Base-by-base conservation (phyloP, 371 early-diverging fungal genomes). In the Mucor racemosus region DNA sequence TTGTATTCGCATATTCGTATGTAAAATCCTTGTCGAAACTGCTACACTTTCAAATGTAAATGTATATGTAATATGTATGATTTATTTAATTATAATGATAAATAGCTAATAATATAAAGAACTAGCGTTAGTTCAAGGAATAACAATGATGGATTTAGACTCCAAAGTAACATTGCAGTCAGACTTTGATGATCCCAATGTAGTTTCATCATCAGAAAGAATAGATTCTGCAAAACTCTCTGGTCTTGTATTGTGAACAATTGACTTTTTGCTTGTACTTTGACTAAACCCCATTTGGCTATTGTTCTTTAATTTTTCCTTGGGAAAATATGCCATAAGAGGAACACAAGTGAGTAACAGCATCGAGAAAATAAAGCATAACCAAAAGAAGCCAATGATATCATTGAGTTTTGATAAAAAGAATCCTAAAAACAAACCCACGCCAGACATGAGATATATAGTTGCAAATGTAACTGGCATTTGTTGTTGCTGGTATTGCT, bases 191-290 rank as follows among this genome's bases (percentile, higher is more conserved):
- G 62, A 62, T 14, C 62, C 62, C 39, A 62, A 5, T 7, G 62
- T 62, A 14, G 62, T 62, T 35, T 55, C 55, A 26, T 62, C 62
- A 38, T 62, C 62, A 6, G 62, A 62, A 9, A 62, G 35, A 3
- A 62, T 62, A 8, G 62, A 62, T 40, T 53, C 62, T 15, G 54
- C 62, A 53, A 62, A 62, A 40, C 62, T 62, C 15, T 15, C 62
- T 13, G 62, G 62, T 5, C 62, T 38, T 8, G 54, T 62, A 15
- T 53, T 62, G 6, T 62, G 54, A 13, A 62, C 31, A 14, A 62
- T 62, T 2, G 62, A 53, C 9, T 62, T 62, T 21, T 62, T 53
- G 13, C 62, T 40, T 11, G 34, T 39, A 21, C 38, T 50, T 36
- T 19, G 21, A 21, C 39, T 38, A n/a, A 53, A 26, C 1, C 46